These are phyloP conservation scores for Raddia distichophylla DNA, from an alignment of 176 grass and related monocot genomes.

Conservation along the genomic window DNA sequence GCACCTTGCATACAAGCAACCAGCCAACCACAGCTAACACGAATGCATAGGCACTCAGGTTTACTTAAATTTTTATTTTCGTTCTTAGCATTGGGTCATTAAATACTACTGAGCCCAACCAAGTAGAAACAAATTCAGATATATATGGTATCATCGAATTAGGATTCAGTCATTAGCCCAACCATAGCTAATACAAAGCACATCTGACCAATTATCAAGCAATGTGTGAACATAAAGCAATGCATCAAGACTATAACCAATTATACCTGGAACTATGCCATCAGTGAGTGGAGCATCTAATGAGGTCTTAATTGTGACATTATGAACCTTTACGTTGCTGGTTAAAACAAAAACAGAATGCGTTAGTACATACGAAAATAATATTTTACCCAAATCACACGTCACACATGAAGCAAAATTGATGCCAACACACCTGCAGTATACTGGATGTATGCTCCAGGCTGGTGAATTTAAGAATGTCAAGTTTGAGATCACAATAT, in stretches of 20 bases:
- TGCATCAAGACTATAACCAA: not conserved
- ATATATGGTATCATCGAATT: not conserved
- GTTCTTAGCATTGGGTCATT: not conserved
- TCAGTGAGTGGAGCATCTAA: conserved; percentile 68
- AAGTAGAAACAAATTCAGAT: conserved; percentile 12
- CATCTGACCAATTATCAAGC: not conserved
- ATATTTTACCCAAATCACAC: conserved; percentile 15
- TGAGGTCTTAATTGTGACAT: conserved; percentile 68
- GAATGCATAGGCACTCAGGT: not conserved
- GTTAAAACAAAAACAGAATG: conserved; percentile 37
- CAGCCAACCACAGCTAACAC: not conserved
- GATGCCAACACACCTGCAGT: conserved; percentile 60
- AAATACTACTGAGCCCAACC: not conserved
- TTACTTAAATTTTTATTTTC: conserved; percentile 12
- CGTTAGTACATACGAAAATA: conserved; percentile 24
- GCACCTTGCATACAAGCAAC: conserved; percentile 15
- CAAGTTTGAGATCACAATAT: conserved; percentile 84
- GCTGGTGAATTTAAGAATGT: conserved; percentile 83
- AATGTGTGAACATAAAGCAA: conserved; percentile 13
- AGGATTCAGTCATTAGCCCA: not conserved
- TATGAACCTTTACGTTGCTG: conserved; percentile 76
- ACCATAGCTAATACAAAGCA: not conserved
- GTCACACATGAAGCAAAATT: conserved; percentile 8
- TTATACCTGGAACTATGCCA: conserved; percentile 84
- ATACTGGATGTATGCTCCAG: conserved; percentile 90